Evolutionary conservation across 2,329 filamentous ascomycete genomes (phyloP).

Genomic region (Decorospora gaudefroyi): DNA sequence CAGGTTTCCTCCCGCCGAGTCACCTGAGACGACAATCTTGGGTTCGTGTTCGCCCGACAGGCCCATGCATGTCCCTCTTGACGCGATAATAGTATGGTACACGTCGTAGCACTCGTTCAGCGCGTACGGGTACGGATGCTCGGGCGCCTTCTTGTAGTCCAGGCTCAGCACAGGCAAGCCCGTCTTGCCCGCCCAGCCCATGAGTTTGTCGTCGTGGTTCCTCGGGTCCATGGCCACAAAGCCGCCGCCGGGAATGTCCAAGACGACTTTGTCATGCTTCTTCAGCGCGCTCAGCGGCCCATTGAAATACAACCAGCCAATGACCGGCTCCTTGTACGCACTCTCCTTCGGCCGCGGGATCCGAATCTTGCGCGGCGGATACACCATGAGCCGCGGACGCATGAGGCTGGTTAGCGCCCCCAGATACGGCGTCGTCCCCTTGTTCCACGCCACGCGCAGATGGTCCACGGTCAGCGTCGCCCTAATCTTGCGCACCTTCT

Average conservation of each 20-base stretch:
- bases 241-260: constrained; percentile 92
- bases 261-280: constrained; percentile 74
- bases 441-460: constrained; percentile 92
- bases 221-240: constrained; percentile 98
- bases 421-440: constrained; percentile 85
- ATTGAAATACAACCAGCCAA: constrained; percentile 92
- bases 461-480: constrained; percentile 88
- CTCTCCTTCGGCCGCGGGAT: constrained; percentile 81
- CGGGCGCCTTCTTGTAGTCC: constrained; percentile 87
- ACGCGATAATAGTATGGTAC: constrained; percentile 74
- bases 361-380: constrained; percentile 78
- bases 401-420: constrained; percentile 71
- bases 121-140: constrained; percentile 82
- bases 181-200: constrained; percentile 88
- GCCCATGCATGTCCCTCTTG: constrained; percentile 74
- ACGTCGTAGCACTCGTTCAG: constrained; percentile 87
- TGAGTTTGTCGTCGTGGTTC: constrained; percentile 89
- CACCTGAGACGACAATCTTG: constrained; percentile 73
- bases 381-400: constrained; percentile 77
- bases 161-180: constrained; percentile 87
- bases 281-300: constrained; percentile 78
- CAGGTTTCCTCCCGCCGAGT: constrained; percentile 82
- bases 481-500: constrained; percentile 91
- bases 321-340: constrained; percentile 79
- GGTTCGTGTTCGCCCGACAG: constrained; percentile 69